Evolutionary conservation across 768 basidiomycete species (phyloP).

Genomic region (Pleurotus citrinopileatus): DNA sequence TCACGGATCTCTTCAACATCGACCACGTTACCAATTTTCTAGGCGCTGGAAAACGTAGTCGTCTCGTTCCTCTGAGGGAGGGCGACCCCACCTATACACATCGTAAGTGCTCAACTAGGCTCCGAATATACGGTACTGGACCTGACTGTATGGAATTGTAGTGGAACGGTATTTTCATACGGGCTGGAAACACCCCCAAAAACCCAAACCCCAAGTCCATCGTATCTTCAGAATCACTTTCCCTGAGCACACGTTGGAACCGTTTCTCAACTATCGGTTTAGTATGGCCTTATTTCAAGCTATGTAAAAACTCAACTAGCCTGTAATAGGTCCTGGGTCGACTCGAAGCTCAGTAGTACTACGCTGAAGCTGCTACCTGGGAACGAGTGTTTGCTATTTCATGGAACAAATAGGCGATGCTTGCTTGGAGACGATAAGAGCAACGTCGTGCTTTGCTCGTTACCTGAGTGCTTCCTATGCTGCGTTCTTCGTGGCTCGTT

Average conservation of each 20-base stretch:
- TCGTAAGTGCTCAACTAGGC: conserved; percentile 29
- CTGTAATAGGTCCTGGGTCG: not conserved
- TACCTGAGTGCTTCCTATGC: conserved; percentile 53
- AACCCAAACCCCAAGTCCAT: conserved; percentile 44
- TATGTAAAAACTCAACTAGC: not conserved
- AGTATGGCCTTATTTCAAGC: conserved; percentile 6
- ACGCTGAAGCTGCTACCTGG: conserved; percentile 20
- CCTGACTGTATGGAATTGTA: conserved; percentile 20
- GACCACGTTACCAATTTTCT: conserved; percentile 35
- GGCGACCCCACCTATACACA: conserved; percentile 32
- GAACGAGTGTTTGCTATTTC: conserved; percentile 62
- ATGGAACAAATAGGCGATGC: conserved; percentile 64
- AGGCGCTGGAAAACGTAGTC: conserved; percentile 34
- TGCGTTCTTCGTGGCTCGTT: conserved; percentile 57
- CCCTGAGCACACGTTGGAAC: conserved; percentile 37
- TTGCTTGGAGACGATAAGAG: conserved; percentile 49
- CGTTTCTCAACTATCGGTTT: conserved; percentile 48
- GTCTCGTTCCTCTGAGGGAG: conserved; percentile 37
- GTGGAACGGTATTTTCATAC: conserved; percentile 49
- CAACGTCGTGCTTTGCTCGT: conserved; percentile 44
- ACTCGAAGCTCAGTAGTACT: not conserved
- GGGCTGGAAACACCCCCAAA: conserved; percentile 57
- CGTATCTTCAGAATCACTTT: conserved; percentile 51
- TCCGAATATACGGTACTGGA: not conserved
- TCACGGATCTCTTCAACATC: conserved; percentile 39